Base-by-base conservation (phyloP, 2,329 filamentous ascomycete genomes). In the Fusarium mexicanum region DNA sequence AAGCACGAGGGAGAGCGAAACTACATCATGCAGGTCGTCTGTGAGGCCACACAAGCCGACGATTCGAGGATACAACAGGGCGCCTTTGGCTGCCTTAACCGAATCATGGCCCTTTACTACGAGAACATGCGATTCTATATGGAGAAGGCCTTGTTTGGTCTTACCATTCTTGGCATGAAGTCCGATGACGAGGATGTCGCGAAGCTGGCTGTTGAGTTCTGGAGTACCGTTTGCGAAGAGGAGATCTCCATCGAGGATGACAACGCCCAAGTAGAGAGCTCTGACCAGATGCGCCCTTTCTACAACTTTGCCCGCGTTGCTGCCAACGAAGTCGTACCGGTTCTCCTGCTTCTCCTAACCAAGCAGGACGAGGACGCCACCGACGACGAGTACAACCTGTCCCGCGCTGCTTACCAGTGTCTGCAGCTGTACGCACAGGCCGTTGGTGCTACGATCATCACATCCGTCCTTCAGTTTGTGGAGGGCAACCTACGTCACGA, bases 101-200 rank as follows among this genome's bases (percentile, higher is more conserved):
- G 96, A 80, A 98, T 99, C 84, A 99, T 99, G 96, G 94, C 90
- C 70, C 90, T 98, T 73, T 99, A 99, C 88, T 99, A 99, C 84
- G 96, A 99, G 80, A 97, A 98, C 87, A 99, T 99, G 96, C 93
- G 95, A 80, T 99, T 98, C 86, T 99, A 99, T 87, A 99, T 99
- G 96, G 96, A 99, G 88, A 98, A 98, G 90, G 96, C 96, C 41
- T 89, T 99, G 48, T 99, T 99, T 79, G 96, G 96, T 67, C 89
- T 99, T 46, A 99, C 96, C 44, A 98, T 99, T 73, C 92, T 98
- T 82, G 96, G 96, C 77, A 99, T 99, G 96, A 98, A 98, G 90
- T 97, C 91, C 79, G 92, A 95, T 13, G 96, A 99, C 78, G 96
- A 99, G 84, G 96, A 99, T 82, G 96, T 99, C 61, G 94, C 96